Evolutionary conservation across 106 monocot genomes (phyloP), one percentile per base, ranked within the genome.

Genomic region (Dendrobium catenatum): DNA sequence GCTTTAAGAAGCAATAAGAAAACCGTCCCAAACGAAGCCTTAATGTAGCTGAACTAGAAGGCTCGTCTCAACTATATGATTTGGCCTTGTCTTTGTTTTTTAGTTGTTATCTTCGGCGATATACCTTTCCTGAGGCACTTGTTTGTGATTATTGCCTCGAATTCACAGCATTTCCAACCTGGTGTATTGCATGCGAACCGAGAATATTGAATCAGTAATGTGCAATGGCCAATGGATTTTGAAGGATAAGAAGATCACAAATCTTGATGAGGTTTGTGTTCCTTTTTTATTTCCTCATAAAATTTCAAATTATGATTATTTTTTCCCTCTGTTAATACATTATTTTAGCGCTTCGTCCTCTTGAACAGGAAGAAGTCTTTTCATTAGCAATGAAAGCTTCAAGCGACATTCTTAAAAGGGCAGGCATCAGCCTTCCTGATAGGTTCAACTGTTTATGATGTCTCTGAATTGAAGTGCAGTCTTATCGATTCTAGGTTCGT

Each of bases 171-270:
- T 95, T 81, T 89, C 95, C 17, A 95, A 81, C 68, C 83, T 95
- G 77, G 93, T 93, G 49, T 95, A 93, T 82, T 91, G 88, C 42
- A 89, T 95, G 93, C 85, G 95, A 73, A 93, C 86, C 6, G 95
- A 95, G 73, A 95, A 95, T 76, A 91, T 95, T 27, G 89, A 95
- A 48, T 91, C 93, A 59, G 93, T 93, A 20, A 93, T 95, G 91
- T 95, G 95, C 88, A 89, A 95, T 77, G 95, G 95, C 41, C 85
- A 81, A 72, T 95, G 95, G 95, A 86, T 95, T 74, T 88, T 95
- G 95, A 91, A 85, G 85, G 85, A 95, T 81, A 72, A 73, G 33
- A 91, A 87, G 81, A 95, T 95, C 47, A 26, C 88, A 79, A 87
- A 79, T 29, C 11, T 95, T 29, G 82, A 95, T 84, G 95, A 95